A percentile compares a stretch with the other conserved stretches of the same genome.
Conservation (phyloP, 306 rosid species). For the Vicia sativa region DNA sequence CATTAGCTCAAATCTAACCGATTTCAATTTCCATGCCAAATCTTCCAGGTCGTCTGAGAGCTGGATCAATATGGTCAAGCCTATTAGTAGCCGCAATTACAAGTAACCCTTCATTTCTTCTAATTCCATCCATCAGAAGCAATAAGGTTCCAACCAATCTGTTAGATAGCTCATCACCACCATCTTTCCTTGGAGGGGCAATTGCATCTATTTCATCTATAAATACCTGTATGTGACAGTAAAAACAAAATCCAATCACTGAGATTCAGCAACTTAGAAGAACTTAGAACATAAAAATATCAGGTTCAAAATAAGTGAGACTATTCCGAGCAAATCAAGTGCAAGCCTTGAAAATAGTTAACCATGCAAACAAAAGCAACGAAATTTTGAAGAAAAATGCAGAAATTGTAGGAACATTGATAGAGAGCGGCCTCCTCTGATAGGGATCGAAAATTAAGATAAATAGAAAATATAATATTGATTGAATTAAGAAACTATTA, state of each 20-base stretch:
- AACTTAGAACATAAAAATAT: conserved; percentile 25
- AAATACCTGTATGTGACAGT: conserved; percentile 58
- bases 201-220: conserved; percentile 95
- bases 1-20: conserved; percentile 49
- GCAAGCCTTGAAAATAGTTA: conserved; percentile 22
- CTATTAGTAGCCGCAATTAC: conserved; percentile 88
- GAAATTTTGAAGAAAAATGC: conserved; percentile 24
- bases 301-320: conserved; percentile 25
- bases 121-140: conserved; percentile 85
- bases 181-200: conserved; percentile 87
- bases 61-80: conserved; percentile 87
- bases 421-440: conserved; percentile 4
- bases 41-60: conserved; percentile 92
- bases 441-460: too few relatives aligned
- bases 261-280: conserved; percentile 26
- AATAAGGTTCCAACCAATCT: conserved; percentile 81
- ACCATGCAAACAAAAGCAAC: conserved; percentile 7
- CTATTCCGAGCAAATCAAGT: conserved; percentile 23
- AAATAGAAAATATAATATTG: too few relatives aligned
- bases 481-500: too few relatives aligned
- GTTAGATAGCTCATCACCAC: conserved; percentile 86
- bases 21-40: conserved; percentile 93
- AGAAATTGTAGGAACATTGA: conserved; percentile 10
- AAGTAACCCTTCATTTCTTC: conserved; percentile 67
- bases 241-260: conserved; percentile 37